Evolutionary conservation across 2,329 filamentous ascomycete species (phyloP), one percentile per base, ranked within the genome.

Genomic region (Aspergillus tamarii): DNA sequence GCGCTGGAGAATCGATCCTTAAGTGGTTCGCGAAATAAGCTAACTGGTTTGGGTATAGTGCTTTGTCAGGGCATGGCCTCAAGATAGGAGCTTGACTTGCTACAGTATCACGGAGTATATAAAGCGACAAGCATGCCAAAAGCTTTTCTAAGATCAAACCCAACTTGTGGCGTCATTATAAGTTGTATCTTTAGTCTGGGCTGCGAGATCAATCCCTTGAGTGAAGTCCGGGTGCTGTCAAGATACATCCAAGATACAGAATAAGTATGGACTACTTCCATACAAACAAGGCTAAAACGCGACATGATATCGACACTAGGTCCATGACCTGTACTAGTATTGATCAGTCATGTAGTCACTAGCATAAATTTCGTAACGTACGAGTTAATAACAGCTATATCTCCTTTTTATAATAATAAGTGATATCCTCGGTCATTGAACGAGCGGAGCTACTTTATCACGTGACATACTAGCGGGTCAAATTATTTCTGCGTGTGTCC

Each of bases 11-110:
- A 69, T 64, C 67, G 60, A 52, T 67, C 59, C 69, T 70, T 66
- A 70, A 70, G 66, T 60, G 58, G 63, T 57, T 57, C 32, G 58
- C 39, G 34, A 62, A 26, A 45, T 32, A 21, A 48, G 57, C 70
- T 72, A 73, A 59, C 69, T 64, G 19, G 19, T 66, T 74, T 43
- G 4, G 66, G 72, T 52, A 64, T 70, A 62, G 69, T 53, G 55
- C 21, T 5, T 3, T 21, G 3, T 52, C 19, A 21, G 19, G 26
- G 32, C 36, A 39, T 57, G 39, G 28, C 57, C 46, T 59, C 36
- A 59, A 32, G 46, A 46, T 34, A 32, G 11, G 21, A 36, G 26
- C 26, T 19, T n/a, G 30, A 32, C 19, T n/a, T 10, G 23, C 21
- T 48, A 23, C 21, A 26, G 1, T 23, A 21, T 23, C 5, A 26